Evolutionary conservation across 768 basidiomycete genomes (phyloP).

Genomic region (Mrakia gelida): DNA sequence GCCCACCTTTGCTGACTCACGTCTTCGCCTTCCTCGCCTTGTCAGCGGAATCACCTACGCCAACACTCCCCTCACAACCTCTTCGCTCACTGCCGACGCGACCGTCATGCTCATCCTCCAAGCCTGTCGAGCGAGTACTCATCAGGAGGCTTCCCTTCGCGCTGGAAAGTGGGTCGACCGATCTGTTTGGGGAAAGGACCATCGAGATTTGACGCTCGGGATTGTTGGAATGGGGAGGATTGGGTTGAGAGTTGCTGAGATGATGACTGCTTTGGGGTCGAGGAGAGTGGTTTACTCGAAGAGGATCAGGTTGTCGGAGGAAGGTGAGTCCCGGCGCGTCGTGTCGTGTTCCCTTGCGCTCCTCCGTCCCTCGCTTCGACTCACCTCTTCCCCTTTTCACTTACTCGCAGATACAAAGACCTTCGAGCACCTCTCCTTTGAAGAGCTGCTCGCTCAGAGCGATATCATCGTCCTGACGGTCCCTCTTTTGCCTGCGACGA

Average conservation of each 20-base stretch:
- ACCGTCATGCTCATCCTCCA: constrained; percentile 7
- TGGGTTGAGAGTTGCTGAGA: neutral
- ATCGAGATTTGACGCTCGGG: neutral
- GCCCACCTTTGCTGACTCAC: neutral
- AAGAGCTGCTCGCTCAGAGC: neutral
- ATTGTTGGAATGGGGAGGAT: constrained; percentile 2
- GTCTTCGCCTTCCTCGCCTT: neutral
- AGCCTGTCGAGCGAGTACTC: neutral
- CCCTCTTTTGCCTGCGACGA: neutral
- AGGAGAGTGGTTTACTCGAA: neutral
- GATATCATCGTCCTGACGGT: neutral
- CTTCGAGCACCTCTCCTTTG: neutral
- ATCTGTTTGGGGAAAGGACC: neutral
- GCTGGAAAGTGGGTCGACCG: constrained; percentile 10
- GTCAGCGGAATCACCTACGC: neutral
- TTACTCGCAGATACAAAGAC: neutral
- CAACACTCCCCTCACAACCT: neutral
- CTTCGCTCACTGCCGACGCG: neutral
- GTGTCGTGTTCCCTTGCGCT: neutral
- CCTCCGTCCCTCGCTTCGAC: neutral
- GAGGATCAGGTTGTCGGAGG: neutral
- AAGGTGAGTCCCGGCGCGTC: neutral
- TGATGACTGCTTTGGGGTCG: neutral
- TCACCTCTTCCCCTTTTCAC: neutral
- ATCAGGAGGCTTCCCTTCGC: neutral